phyloP scores from a whole-genome alignment of 1,284 basidiomycete species.

The Athelia psychrophila region DNA sequence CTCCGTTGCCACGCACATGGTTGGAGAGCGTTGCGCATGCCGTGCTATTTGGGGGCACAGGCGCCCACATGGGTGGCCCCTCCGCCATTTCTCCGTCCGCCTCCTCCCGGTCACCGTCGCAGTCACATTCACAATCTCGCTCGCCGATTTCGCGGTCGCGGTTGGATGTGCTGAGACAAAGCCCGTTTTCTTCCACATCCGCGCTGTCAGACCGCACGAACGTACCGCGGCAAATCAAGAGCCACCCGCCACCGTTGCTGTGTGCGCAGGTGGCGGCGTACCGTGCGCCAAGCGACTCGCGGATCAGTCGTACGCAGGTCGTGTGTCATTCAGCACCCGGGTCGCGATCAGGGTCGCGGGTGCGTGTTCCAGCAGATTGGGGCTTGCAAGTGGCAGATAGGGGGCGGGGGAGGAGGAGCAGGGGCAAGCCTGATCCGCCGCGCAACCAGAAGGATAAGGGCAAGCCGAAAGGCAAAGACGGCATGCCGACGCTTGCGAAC shows the following conservation, averaged over 20 bases:
- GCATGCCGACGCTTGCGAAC: slow-evolving; percentile 37
- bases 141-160: neutral
- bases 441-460: slow-evolving; percentile 8
- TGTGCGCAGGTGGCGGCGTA: neutral
- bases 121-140: neutral
- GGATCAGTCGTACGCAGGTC: slow-evolving; percentile 6
- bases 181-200: slow-evolving; percentile 14
- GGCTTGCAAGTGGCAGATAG: neutral
- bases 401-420: no score
- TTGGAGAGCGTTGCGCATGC: slow-evolving; percentile 60
- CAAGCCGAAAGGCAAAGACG: slow-evolving; percentile 19
- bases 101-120: no score
- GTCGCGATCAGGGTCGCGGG: slow-evolving; percentile 34
- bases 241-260: neutral
- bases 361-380: slow-evolving; percentile 10
- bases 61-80: slow-evolving; percentile 43
- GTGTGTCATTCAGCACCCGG: slow-evolving; percentile 16
- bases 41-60: slow-evolving; percentile 45
- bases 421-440: slow-evolving; percentile 2
- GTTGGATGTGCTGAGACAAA: neutral
- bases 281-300: slow-evolving; percentile 1
- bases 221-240: slow-evolving; percentile 11
- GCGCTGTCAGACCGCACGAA: slow-evolving; percentile 40
- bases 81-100: slow-evolving; percentile 4
- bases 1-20: slow-evolving; percentile 59